Evolutionary conservation across 805 yeast species (phyloP).

Genomic region (Peterozyma toletana): DNA sequence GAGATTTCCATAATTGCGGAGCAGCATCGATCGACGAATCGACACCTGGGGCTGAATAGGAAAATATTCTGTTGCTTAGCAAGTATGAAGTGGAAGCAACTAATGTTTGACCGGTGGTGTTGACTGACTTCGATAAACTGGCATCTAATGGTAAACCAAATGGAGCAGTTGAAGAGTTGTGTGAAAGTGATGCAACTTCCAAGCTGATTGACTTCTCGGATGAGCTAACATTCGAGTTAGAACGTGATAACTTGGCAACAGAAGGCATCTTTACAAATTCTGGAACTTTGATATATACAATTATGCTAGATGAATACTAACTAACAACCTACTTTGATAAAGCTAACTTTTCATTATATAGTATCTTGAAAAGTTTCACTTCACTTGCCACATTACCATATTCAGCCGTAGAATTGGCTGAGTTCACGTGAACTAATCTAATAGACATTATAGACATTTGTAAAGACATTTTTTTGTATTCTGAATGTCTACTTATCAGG

Average conservation of each 20-base stretch:
- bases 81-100: constrained; percentile 49
- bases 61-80: constrained; percentile 48
- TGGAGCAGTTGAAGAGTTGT: constrained; percentile 37
- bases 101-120: constrained; percentile 48
- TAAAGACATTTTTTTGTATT: no score
- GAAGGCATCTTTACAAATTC: neutral
- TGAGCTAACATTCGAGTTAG: constrained; percentile 28
- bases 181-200: constrained; percentile 4
- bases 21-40: constrained; percentile 54
- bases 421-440: no score
- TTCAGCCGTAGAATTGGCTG: no score
- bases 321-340: no score
- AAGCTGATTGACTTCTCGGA: constrained; percentile 27
- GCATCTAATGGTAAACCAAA: constrained; percentile 62
- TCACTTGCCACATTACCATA: no score
- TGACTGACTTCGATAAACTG: constrained; percentile 36
- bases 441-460: no score
- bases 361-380: no score
- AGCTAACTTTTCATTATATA: no score
- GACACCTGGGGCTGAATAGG: constrained; percentile 63
- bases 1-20: constrained; percentile 51
- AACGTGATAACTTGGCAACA: constrained; percentile 5
- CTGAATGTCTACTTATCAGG: no score
- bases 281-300: no score
- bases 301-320: no score